These are phyloP conservation scores for Pyrus betulifolia DNA, from an alignment of 306 rosid species.

Conservation along the genomic window DNA sequence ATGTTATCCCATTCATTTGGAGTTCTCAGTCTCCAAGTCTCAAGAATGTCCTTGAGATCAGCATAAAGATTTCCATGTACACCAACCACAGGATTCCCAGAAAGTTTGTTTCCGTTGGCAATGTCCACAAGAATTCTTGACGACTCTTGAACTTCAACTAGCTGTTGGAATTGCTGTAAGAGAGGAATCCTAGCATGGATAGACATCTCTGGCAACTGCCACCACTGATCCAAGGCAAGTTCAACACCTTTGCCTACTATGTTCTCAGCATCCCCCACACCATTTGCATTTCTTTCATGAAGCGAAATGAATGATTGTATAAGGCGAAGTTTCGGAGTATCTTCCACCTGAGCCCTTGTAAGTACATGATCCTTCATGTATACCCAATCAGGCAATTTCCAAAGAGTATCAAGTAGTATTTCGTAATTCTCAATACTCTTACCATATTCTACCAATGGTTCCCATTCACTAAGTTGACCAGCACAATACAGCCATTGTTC, in stretches of 20 bases:
- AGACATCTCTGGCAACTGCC: constrained; percentile 99
- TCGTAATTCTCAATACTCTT: constrained; percentile 95
- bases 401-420: constrained; percentile 84
- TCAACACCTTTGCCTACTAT: constrained; percentile 89
- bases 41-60: constrained; percentile 97
- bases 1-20: constrained; percentile 98
- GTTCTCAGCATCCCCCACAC: constrained; percentile 88
- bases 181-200: constrained; percentile 96
- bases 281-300: constrained; percentile 82
- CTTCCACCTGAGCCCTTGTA: constrained; percentile 99
- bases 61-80: constrained; percentile 88
- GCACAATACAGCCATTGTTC: constrained; percentile 97
- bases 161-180: constrained; percentile 95
- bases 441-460: constrained; percentile 86
- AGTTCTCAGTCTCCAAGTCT: constrained; percentile 97
- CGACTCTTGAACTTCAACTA: constrained; percentile 98
- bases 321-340: constrained; percentile 87
- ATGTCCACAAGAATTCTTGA: constrained; percentile 73
- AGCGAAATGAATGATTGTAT: constrained; percentile 88
- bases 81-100: constrained; percentile 71
- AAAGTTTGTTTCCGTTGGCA: constrained; percentile 70
- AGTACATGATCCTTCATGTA: constrained; percentile 92
- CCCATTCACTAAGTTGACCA: constrained; percentile 97
- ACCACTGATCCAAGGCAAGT: constrained; percentile 97
- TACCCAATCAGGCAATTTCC: constrained; percentile 99